Percentiles rank a stretch among this genome's conserved stretches.
Conservation (phyloP, 331 rosid species). For the Pyracantha coccinea region DNA sequence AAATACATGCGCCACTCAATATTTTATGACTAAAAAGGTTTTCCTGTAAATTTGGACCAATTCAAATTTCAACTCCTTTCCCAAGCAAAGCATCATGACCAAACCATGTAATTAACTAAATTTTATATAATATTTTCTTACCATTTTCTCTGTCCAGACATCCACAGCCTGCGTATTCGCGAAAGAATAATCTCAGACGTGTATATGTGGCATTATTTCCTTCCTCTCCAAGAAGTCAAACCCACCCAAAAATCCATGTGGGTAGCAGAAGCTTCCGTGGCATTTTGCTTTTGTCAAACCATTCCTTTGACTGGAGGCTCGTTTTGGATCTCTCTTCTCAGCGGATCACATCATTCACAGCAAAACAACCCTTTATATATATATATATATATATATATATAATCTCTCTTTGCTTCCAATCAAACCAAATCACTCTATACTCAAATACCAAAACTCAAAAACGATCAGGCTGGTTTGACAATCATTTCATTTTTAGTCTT, state of each 20-base stretch:
- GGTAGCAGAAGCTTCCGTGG: slow-evolving; percentile 33
- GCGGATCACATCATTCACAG: background rate
- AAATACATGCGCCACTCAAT: background rate
- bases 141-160: background rate
- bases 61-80: no score
- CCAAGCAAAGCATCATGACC: no score
- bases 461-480: background rate
- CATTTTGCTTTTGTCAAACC: slow-evolving; percentile 20
- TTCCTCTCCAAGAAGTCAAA: slow-evolving; percentile 37
- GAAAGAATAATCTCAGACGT: background rate
- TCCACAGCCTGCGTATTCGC: background rate
- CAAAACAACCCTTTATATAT: background rate
- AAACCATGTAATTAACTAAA: background rate
- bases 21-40: background rate
- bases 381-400: background rate
- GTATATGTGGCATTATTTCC: background rate
- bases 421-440: background rate
- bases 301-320: slow-evolving; percentile 28
- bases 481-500: background rate
- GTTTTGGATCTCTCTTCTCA: slow-evolving; percentile 30
- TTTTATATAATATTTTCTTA: no score
- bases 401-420: background rate
- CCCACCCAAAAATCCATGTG: slow-evolving; percentile 17
- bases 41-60: background rate
- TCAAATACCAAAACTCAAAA: background rate